Percentiles rank a stretch among this genome's conserved stretches.
Evolutionary conservation across 75 land plant species (phyloP).

Genomic region (Chamaecyparis obtusa): DNA sequence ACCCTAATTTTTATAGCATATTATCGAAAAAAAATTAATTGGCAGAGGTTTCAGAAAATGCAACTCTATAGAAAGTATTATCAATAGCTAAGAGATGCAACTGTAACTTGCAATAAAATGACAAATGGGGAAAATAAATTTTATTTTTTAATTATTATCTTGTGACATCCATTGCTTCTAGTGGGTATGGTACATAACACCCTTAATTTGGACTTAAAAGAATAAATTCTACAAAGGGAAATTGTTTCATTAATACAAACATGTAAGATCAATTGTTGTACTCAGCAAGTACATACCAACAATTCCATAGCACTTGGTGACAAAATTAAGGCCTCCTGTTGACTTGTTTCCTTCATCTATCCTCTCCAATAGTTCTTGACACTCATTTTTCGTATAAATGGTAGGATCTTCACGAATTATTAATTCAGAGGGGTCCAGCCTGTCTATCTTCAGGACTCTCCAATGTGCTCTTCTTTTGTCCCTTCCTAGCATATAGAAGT

Average conservation of each 20-base stretch:
- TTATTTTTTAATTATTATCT: not conserved
- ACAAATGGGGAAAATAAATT: not conserved
- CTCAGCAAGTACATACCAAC: conserved; percentile 47
- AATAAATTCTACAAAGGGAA: not conserved
- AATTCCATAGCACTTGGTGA: conserved; percentile 84
- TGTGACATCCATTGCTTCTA: not conserved
- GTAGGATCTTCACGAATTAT: conserved; percentile 73
- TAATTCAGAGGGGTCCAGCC: conserved; percentile 60
- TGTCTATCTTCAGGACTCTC: conserved; percentile 74
- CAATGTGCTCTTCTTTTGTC: conserved; percentile 52
- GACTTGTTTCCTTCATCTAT: conserved; percentile 74
- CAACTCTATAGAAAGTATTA: not conserved
- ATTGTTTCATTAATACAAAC: not conserved
- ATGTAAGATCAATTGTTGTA: not conserved
- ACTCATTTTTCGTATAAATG: conserved; percentile 56
- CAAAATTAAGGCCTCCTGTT: conserved; percentile 85
- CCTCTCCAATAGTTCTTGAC: conserved; percentile 48
- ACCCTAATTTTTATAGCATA: not conserved
- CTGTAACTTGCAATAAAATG: not conserved
- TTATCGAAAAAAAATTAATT: not conserved
- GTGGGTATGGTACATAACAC: not conserved
- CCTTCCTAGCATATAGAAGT: conserved; percentile 78
- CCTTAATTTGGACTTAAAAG: not conserved
- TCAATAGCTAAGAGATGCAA: not conserved
- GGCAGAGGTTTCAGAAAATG: not conserved